Evolutionary conservation across 164 flowering plant species (phyloP), one percentile per base, ranked within the genome.

Genomic region (Tinospora cordifolia): DNA sequence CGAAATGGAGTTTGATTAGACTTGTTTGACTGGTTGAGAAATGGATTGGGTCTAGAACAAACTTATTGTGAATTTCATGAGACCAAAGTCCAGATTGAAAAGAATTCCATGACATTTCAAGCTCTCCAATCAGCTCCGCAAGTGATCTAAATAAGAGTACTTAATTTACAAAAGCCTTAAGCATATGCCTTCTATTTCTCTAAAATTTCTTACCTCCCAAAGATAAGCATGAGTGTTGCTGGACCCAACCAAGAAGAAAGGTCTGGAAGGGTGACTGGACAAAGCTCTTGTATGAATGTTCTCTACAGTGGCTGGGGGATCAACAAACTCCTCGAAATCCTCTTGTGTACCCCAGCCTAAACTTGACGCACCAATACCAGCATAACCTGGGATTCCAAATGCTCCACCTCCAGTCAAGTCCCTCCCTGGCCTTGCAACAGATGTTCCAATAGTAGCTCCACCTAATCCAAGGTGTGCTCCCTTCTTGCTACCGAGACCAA

Each of bases 191-290:
- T 21, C 63, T 36, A 17, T 12, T 21, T 14, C 44, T 14, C 25
- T 22, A 67, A 58, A 69, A 30, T 62, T 69, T 2, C 82, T 66
- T 87, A 95, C 99, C 99, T 95, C 92, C 99, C 99, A 95, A 63
- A 95, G 79, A 79, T 95, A 92, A 75, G 87, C 75, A 69, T 87
- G 94, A 41, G 97, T 91, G 72, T 95, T 92, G 80, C 85, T 87
- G 68, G 99, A 95, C 63, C 99, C 99, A 83, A 79, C 99, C 82
- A 95, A 87, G 79, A 95, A 95, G 69, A 88, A 83, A 72, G 98
- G 94, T 80, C 87, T 85, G 11, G 86, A 87, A 0, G 98, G 97
- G 79, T 95, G 99, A 79, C 91, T 83, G 22, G 94, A 87, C 67
- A 95, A 87, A 71, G 99, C 88, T 75, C 90, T 85, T 34, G 97